These are phyloP conservation scores for Exsudoporus frostii DNA, from an alignment of 768 basidiomycete genomes.

Conservation along the genomic window DNA sequence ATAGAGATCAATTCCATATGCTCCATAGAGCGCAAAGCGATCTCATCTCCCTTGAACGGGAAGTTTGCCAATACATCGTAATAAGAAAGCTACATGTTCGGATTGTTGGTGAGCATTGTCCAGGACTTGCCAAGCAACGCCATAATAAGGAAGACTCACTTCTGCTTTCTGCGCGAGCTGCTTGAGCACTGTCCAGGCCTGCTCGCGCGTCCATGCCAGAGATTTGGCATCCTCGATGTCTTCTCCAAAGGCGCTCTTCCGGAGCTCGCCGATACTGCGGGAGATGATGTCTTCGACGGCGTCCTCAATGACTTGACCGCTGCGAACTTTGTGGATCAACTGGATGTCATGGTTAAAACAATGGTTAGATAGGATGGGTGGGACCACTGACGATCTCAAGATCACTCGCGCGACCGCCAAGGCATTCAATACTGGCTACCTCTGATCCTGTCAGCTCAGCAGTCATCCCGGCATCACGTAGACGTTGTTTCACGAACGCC, in stretches of 20 bases:
- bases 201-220: slow-evolving; percentile 80
- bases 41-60: slow-evolving; percentile 91
- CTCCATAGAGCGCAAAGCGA: slow-evolving; percentile 78
- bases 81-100: slow-evolving; percentile 61
- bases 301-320: slow-evolving; percentile 66
- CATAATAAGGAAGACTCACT: slow-evolving; percentile 36
- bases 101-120: not conserved
- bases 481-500: slow-evolving; percentile 76
- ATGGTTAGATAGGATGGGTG: not conserved
- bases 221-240: slow-evolving; percentile 84
- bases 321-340: slow-evolving; percentile 84
- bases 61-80: slow-evolving; percentile 76
- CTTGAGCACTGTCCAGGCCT: slow-evolving; percentile 83
- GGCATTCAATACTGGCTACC: slow-evolving; percentile 56
- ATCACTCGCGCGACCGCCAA: slow-evolving; percentile 91
- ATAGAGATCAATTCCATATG: slow-evolving; percentile 86
- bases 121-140: slow-evolving; percentile 24
- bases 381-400: slow-evolving; percentile 65
- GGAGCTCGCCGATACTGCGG: slow-evolving; percentile 75
- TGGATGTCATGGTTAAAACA: slow-evolving; percentile 26
- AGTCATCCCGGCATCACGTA: slow-evolving; percentile 54
- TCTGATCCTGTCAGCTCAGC: slow-evolving; percentile 56
- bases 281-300: slow-evolving; percentile 89
- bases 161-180: slow-evolving; percentile 64
- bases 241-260: slow-evolving; percentile 92